Conservation (phyloP, 2,329 filamentous ascomycete genomes). For the Alternaria brassicicola region DNA sequence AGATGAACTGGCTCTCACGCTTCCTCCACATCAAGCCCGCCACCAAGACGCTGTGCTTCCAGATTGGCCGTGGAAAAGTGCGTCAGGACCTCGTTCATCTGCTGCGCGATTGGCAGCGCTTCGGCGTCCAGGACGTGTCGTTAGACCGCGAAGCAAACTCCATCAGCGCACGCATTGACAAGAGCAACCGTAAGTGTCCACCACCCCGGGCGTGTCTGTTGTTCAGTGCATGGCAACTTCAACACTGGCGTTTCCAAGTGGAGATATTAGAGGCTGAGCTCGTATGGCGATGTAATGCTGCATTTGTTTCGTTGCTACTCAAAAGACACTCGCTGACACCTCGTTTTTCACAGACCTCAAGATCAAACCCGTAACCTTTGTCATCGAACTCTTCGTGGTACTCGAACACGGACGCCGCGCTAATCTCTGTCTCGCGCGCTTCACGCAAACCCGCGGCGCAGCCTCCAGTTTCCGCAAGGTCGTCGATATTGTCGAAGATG, state of each 20-base stretch:
- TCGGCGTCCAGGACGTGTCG: slow-evolving; percentile 79
- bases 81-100: slow-evolving; percentile 78
- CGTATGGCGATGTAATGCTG: slow-evolving; percentile 28
- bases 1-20: slow-evolving; percentile 79
- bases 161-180: slow-evolving; percentile 77
- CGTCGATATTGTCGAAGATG: slow-evolving; percentile 73
- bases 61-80: slow-evolving; percentile 71
- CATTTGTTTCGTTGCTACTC: neutral
- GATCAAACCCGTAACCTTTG: slow-evolving; percentile 87
- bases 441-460: slow-evolving; percentile 90
- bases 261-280: slow-evolving; percentile 21
- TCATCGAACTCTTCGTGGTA: slow-evolving; percentile 84
- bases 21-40: slow-evolving; percentile 90
- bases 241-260: slow-evolving; percentile 24
- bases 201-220: slow-evolving; percentile 13
- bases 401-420: slow-evolving; percentile 82
- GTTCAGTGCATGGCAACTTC: slow-evolving; percentile 23
- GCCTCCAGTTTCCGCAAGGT: slow-evolving; percentile 87
- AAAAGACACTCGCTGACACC: slow-evolving; percentile 14
- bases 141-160: slow-evolving; percentile 80
- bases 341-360: slow-evolving; percentile 66
- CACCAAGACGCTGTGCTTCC: slow-evolving; percentile 75
- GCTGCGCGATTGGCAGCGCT: slow-evolving; percentile 78
- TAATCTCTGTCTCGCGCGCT: slow-evolving; percentile 78
- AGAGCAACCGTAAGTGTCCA: slow-evolving; percentile 73